Conservation (phyloP, 768 basidiomycete species). For the Hemileccinum rubropunctum region DNA sequence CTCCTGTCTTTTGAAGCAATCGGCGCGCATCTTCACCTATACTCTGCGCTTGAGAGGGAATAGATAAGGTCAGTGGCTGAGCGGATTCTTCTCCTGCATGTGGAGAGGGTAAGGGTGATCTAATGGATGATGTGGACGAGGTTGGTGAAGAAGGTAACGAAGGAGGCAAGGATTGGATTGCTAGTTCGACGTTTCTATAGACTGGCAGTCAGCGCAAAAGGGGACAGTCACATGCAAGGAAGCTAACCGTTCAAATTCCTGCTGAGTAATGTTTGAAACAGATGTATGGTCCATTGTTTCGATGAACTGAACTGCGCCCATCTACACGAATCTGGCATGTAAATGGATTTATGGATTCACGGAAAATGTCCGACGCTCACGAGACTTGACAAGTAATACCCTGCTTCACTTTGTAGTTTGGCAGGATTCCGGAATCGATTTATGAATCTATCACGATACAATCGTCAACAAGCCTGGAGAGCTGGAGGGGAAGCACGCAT, state of each 20-base stretch:
- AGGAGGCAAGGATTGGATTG: constrained; percentile 47
- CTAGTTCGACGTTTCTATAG: constrained; percentile 55
- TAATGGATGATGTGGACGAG: constrained; percentile 31
- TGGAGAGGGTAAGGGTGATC: constrained; percentile 38
- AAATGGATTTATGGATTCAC: neutral
- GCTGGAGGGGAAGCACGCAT: constrained; percentile 23
- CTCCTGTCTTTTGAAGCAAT: constrained; percentile 86
- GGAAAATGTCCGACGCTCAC: constrained; percentile 41
- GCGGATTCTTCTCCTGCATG: constrained; percentile 90
- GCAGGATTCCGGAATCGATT: constrained; percentile 88
- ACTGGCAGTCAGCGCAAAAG: constrained; percentile 5
- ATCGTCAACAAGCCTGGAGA: neutral
- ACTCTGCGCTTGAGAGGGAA: constrained; percentile 32
- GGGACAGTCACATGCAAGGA: neutral
- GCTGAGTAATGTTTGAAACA: constrained; percentile 89
- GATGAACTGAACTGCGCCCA: constrained; percentile 95
- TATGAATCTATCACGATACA: constrained; percentile 66
- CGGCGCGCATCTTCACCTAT: constrained; percentile 70
- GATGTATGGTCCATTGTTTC: constrained; percentile 97
- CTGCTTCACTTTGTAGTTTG: constrained; percentile 92
- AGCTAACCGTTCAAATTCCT: constrained; percentile 81
- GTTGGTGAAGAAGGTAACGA: constrained; percentile 31
- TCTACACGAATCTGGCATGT: constrained; percentile 44
- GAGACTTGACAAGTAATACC: constrained; percentile 94
- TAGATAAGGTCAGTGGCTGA: constrained; percentile 65